Base-by-base conservation (phyloP, 192 early-diverging fungal genomes). In the Phlyctochytrium bullatum region DNA sequence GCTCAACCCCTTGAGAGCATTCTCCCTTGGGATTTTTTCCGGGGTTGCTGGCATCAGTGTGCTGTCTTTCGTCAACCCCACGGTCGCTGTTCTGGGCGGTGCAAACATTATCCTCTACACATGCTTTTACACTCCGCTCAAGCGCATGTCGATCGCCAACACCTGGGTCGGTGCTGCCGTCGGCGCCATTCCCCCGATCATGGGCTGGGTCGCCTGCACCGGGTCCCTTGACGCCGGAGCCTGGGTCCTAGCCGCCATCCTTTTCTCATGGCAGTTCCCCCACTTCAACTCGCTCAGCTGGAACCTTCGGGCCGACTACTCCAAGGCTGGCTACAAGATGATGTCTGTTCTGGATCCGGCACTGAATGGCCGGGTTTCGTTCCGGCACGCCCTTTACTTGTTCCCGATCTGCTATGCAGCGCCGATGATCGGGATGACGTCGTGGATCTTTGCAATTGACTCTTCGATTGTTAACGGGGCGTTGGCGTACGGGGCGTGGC, bases 181-280 rank as follows among this genome's bases (percentile, higher is more conserved):
- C 0, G 94, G 97, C 24, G 97, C 92, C 0, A 90, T 98, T n/a
- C 97, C 97, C 33, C 97, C 97, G 2, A 88, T 98, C 83, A 96
- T 98, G 89, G 97, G 97, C 1, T 98, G 94, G 92, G 85, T 90
- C 0, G 97, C 97, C 3, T 89, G 86, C 31, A 93, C 95, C 0
- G 89, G 89, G 30, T 56, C 76, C 4, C 50, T 89, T 24, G 91
- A 89, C 24, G 72, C 88, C 2, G 94, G 92, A 25, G 90, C 92
- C 0, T 91, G 87, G 88, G 67, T 96, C 1, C 70, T 98, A 61
- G 94, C 86, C 10, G 82, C 74, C 0, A 78, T 93, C 1, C 77
- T 98, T 40, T 98, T 92, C 76, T 90, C 93, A 0, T 98, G 97
- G 97, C 97, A 98, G 80, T 98, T 98, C 75, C 97, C 97, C 30